A percentile compares a stretch with the other conserved stretches of the same genome.
These are phyloP conservation scores for Xenosphaeropsis pyriputrescens DNA, from an alignment of 2,329 filamentous ascomycete genomes.

Conservation along the genomic window DNA sequence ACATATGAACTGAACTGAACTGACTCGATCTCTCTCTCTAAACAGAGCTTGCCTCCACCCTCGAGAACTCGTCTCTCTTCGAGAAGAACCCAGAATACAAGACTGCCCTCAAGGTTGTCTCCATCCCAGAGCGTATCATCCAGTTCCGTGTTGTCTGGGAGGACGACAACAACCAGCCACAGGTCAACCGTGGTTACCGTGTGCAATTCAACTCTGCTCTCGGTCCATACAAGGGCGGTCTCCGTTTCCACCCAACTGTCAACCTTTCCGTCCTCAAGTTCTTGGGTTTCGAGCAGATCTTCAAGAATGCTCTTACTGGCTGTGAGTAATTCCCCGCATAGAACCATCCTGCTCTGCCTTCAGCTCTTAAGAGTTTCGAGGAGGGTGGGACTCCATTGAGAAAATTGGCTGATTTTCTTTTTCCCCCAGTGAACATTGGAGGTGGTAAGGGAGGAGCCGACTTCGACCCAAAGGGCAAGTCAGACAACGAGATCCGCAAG, in stretches of 20 bases:
- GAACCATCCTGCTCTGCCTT: not conserved
- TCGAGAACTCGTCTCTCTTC: slow-evolving; percentile 89
- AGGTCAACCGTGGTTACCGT: slow-evolving; percentile 90
- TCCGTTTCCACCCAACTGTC: slow-evolving; percentile 85
- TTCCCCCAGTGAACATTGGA: slow-evolving; percentile 64
- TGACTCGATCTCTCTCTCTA: not conserved
- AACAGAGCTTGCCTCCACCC: slow-evolving; percentile 81
- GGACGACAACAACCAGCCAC: slow-evolving; percentile 75
- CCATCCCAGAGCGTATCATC: slow-evolving; percentile 87
- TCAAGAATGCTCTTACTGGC: slow-evolving; percentile 98
- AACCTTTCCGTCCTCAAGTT: slow-evolving; percentile 82
- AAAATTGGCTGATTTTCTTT: slow-evolving; percentile 2
- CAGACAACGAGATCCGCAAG: slow-evolving; percentile 89
- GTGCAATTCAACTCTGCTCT: slow-evolving; percentile 98
- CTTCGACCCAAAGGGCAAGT: slow-evolving; percentile 98
- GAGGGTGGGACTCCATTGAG: not conserved
- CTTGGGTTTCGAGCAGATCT: slow-evolving; percentile 97
- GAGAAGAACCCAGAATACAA: slow-evolving; percentile 88
- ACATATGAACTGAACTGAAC: not conserved
- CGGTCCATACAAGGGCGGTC: slow-evolving; percentile 94
- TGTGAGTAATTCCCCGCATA: slow-evolving; percentile 37
- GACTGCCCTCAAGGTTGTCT: slow-evolving; percentile 73
- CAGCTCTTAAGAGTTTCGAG: no score
- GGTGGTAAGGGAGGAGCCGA: slow-evolving; percentile 96
- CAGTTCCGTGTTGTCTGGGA: slow-evolving; percentile 98